Conservation (phyloP, 495 filamentous ascomycete species). For the Neurospora terricola region DNA sequence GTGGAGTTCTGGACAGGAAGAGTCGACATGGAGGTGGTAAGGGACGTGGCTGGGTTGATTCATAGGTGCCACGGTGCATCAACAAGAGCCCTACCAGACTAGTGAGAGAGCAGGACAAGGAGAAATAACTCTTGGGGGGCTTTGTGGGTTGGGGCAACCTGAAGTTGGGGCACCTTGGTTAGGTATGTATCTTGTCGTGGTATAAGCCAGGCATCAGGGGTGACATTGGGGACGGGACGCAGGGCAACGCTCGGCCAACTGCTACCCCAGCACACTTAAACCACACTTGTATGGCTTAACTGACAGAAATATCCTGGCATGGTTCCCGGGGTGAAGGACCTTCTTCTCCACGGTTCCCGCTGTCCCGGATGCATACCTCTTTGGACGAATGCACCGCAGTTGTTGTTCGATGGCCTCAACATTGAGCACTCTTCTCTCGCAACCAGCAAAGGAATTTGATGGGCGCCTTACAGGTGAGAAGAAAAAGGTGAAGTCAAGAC, state of each 20-base stretch:
- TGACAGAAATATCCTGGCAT: background rate
- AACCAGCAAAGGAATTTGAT: no score
- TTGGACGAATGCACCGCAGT: constrained; percentile 15
- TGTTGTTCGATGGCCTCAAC: no score
- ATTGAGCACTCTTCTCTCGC: no score
- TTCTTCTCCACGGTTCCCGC: constrained; percentile 13
- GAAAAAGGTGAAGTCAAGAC: no score
- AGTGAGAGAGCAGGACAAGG: constrained; percentile 16
- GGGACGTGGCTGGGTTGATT: constrained; percentile 18
- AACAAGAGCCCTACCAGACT: constrained; percentile 23
- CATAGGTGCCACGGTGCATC: constrained; percentile 16
- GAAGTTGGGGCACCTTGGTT: constrained; percentile 1
- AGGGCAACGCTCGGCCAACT: background rate
- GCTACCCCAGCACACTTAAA: background rate
- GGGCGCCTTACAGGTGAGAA: no score
- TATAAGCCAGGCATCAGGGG: background rate
- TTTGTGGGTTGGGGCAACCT: constrained; percentile 11
- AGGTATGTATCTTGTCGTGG: background rate
- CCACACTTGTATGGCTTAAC: background rate
- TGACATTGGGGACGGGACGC: background rate
- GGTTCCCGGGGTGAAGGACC: constrained; percentile 7
- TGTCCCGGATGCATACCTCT: constrained; percentile 11
- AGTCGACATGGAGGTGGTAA: constrained; percentile 23
- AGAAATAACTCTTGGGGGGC: constrained; percentile 12
- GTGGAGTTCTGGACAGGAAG: constrained; percentile 21